Evolutionary conservation across 257 asterid species (phyloP).

Genomic region (Parsonsia alboflavescens): DNA sequence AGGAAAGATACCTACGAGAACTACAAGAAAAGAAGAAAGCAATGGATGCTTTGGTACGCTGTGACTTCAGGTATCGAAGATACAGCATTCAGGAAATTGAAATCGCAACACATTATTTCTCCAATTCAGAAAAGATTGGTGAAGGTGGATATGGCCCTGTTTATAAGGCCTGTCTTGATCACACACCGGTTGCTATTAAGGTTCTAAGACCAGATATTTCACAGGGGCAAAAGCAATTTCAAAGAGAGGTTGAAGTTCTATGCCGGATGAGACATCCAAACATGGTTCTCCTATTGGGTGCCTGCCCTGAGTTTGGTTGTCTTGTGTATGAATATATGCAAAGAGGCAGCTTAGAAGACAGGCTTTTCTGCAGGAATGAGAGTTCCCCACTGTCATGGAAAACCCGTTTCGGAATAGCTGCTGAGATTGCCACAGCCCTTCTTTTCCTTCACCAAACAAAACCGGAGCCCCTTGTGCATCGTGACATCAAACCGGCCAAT

Average conservation of each 20-base stretch:
- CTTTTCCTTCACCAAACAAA: constrained; percentile 75
- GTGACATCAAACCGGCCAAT: constrained; percentile 91
- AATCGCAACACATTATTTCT: constrained; percentile 61
- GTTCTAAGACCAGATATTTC: constrained; percentile 72
- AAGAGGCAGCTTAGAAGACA: constrained; percentile 83
- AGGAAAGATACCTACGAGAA: constrained; percentile 45
- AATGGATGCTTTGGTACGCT: constrained; percentile 39
- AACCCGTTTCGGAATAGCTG: constrained; percentile 68
- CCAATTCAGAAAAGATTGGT: constrained; percentile 63
- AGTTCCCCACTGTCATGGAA: constrained; percentile 59
- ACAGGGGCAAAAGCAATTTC: constrained; percentile 81
- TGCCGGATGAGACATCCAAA: constrained; percentile 86
- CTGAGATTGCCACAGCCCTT: constrained; percentile 84
- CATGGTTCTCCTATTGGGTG: constrained; percentile 92
- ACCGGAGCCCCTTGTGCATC: constrained; percentile 94
- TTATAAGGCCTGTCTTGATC: constrained; percentile 60
- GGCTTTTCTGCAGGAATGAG: constrained; percentile 49
- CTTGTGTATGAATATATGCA: constrained; percentile 89
- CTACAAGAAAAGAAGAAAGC: constrained; percentile 64
- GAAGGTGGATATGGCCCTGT: constrained; percentile 98
- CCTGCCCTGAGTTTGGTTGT: constrained; percentile 91
- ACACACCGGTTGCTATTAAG: constrained; percentile 83
- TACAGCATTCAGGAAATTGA: constrained; percentile 63
- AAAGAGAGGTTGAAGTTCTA: constrained; percentile 82
- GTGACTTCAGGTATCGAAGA: constrained; percentile 45